Evolutionary conservation across 2,329 filamentous ascomycete species (phyloP).

Genomic region (Penicillium sp.): DNA sequence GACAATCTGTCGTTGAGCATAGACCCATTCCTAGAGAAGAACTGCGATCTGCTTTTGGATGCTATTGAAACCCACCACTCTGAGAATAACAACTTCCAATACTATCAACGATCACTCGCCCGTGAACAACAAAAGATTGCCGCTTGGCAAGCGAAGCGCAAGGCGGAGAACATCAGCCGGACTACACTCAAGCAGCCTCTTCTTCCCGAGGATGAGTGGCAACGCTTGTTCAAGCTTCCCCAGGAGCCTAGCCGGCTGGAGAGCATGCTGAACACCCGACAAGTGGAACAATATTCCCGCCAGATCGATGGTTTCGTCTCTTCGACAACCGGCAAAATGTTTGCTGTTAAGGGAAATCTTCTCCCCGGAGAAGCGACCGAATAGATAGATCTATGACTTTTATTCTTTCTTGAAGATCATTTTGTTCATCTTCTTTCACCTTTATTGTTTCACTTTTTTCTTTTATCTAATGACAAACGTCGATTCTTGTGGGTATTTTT

Average conservation of each 20-base stretch:
- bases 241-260: constrained; percentile 90
- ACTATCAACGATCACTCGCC: constrained; percentile 88
- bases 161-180: constrained; percentile 86
- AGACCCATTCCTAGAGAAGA: constrained; percentile 97
- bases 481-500: constrained; percentile 22
- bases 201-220: constrained; percentile 96
- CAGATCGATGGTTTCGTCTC: constrained; percentile 96
- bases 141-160: constrained; percentile 94
- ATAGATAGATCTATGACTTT: constrained; percentile 20
- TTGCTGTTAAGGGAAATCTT: constrained; percentile 75
- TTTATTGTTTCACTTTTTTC: no score
- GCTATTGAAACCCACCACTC: constrained; percentile 98
- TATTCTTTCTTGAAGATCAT: constrained; percentile 18
- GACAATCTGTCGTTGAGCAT: constrained; percentile 88
- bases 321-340: constrained; percentile 93
- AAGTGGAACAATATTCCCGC: constrained; percentile 96
- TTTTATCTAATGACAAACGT: constrained; percentile 14
- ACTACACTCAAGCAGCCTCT: constrained; percentile 80
- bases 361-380: constrained; percentile 52
- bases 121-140: constrained; percentile 96
- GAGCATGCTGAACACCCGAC: constrained; percentile 88
- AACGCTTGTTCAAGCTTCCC: constrained; percentile 95
- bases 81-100: constrained; percentile 98
- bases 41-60: constrained; percentile 90
- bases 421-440: constrained; percentile 26